Evolutionary conservation across 2,329 filamentous ascomycete genomes (phyloP).

Genomic region (Talaromyces verruculosus): DNA sequence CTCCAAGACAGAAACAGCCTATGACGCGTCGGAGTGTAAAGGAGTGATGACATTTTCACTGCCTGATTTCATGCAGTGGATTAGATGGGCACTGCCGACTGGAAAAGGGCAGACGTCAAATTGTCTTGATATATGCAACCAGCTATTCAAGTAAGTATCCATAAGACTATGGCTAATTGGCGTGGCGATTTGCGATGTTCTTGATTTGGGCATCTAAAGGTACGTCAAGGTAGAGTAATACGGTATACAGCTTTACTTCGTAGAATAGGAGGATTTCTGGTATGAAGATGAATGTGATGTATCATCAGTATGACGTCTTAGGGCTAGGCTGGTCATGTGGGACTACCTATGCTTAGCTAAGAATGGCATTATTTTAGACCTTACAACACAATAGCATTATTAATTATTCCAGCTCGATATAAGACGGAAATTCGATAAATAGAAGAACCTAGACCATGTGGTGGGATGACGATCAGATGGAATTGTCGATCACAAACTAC

Average conservation of each 20-base stretch:
- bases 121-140: background rate
- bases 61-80: background rate
- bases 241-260: background rate
- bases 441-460: background rate
- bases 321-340: conserved; percentile 9
- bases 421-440: background rate
- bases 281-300: background rate
- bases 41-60: background rate
- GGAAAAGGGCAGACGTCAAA: background rate
- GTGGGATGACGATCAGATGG: too few species aligned
- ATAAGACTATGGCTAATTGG: background rate
- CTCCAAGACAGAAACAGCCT: background rate
- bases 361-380: background rate
- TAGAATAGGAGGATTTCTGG: background rate
- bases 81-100: background rate
- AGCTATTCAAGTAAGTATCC: background rate
- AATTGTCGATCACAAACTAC: too few species aligned
- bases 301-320: conserved; percentile 15
- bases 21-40: conserved; percentile 11
- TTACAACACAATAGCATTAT: background rate
- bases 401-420: background rate
- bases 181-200: background rate
- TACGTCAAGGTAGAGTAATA: background rate
- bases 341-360: background rate
- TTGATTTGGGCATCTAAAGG: background rate